A percentile compares a stretch with the other conserved stretches of the same genome.
phyloP scores from a whole-genome alignment of 495 filamentous ascomycete species.

The Podospora pseudopauciseta region DNA sequence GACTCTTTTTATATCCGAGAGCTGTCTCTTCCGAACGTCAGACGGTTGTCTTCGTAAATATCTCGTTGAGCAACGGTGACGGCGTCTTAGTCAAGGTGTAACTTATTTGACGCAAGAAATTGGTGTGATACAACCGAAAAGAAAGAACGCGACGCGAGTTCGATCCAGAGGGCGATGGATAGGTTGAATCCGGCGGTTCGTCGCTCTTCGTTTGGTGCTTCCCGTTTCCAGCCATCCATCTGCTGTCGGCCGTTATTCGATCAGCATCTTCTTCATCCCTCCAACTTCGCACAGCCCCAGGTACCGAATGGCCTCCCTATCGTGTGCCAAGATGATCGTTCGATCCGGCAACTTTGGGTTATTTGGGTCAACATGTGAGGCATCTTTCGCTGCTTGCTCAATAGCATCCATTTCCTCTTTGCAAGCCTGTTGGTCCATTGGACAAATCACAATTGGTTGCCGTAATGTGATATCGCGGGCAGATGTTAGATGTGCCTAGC shows the following conservation, averaged over 20 bases:
- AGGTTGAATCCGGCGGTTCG: background rate
- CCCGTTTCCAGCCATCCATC: background rate
- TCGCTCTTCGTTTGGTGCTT: background rate
- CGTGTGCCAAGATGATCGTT: constrained; percentile 72
- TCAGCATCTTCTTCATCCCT: constrained; percentile 80
- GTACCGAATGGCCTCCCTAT: constrained; percentile 69
- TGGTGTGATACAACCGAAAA: no score
- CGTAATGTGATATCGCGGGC: constrained; percentile 86
- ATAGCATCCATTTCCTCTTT: constrained; percentile 99
- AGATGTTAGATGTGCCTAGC: constrained; percentile 83
- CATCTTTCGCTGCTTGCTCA: constrained; percentile 89
- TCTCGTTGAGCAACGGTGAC: no score
- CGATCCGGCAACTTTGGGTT: constrained; percentile 85
- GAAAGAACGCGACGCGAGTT: background rate
- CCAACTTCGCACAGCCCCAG: constrained; percentile 84
- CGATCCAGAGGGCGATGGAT: background rate
- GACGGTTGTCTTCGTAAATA: no score
- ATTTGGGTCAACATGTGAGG: constrained; percentile 75
- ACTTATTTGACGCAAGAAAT: no score
- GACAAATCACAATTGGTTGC: constrained; percentile 94
- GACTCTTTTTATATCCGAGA: no score
- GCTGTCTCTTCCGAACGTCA: no score
- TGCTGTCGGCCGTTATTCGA: constrained; percentile 59
- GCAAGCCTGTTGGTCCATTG: constrained; percentile 89
- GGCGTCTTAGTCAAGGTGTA: no score